These are phyloP conservation scores for Morella rubra DNA, from an alignment of 306 rosid genomes.

Conservation along the genomic window DNA sequence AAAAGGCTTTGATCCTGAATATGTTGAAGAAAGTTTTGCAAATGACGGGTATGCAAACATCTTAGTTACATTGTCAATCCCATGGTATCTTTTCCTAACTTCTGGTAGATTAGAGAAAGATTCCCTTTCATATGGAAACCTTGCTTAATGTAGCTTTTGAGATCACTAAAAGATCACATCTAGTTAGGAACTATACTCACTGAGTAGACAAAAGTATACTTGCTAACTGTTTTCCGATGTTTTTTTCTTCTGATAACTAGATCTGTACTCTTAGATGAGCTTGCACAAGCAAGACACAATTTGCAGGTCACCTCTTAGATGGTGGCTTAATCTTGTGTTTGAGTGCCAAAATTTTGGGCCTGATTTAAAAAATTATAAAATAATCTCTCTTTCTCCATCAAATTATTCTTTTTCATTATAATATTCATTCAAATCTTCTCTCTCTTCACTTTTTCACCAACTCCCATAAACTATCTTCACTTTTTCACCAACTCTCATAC, in stretches of 20 bases:
- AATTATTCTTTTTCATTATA: no score
- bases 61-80: neutral
- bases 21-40: conserved; percentile 53
- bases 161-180: conserved; percentile 1
- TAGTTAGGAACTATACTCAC: neutral
- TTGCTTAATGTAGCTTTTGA: conserved; percentile 1
- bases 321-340: conserved; percentile 1
- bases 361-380: no score
- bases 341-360: no score
- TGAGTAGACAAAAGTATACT: neutral
- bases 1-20: conserved; percentile 48
- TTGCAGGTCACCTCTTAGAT: neutral
- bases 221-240: neutral
- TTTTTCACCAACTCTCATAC: no score
- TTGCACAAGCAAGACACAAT: neutral
- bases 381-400: no score
- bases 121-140: conserved; percentile 7
- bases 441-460: no score
- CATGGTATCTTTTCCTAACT: neutral
- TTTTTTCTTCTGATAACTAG: neutral
- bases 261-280: neutral
- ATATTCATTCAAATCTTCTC: no score
- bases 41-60: conserved; percentile 66
- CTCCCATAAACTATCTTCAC: no score
- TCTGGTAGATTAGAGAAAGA: neutral